Base-by-base conservation (phyloP, 2,329 filamentous ascomycete species). In the Diplodia intermedia region DNA sequence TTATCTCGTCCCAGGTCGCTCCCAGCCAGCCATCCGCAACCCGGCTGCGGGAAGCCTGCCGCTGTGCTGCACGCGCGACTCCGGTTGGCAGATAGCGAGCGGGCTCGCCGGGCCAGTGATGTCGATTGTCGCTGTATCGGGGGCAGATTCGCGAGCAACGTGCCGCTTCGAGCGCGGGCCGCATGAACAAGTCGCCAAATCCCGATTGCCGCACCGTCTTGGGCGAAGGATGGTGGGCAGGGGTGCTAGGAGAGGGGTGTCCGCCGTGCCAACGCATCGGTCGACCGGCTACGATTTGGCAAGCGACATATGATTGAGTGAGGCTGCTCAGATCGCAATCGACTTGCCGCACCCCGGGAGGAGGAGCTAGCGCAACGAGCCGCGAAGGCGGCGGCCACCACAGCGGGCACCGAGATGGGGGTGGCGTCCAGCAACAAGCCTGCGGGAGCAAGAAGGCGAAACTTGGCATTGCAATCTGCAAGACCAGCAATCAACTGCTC, bases 261-360 rank as follows among this genome's bases (percentile, higher is more conserved):
- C 76, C 75, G 76, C 75, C 77, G 67, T 75, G 77, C 75, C 76
- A 78, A 71, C 73, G 70, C 76, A 77, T 68, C 56, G 69, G 68
- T 60, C 69, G 53, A 67, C 71, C 68, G 70, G 70, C 70, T 68
- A 67, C 66, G 65, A 66, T 70, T 70, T 69, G 63, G 57, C 38
- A 61, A 49, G 40, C 57, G 57, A 43, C 40, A 61, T n/a, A 49
- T 36, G 60, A 29, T 33, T 33, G 40, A 49, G 49, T 61, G 56
- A 61, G 43, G 36, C 36, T 47, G 43, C 43, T 47, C 29, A 62
- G 31, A 62, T 62, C 57, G 29, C 43, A 63, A 61, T 61, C 40
- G 57, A 49, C 31, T 31, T 49, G 23, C 57, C 26, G 57, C 15
- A 43, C 57, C 26, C n/a, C 31, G 38, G 23, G 18, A 6, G 8